Base-by-base conservation (phyloP, 75 land plant species). In the Pinus tabuliformis region DNA sequence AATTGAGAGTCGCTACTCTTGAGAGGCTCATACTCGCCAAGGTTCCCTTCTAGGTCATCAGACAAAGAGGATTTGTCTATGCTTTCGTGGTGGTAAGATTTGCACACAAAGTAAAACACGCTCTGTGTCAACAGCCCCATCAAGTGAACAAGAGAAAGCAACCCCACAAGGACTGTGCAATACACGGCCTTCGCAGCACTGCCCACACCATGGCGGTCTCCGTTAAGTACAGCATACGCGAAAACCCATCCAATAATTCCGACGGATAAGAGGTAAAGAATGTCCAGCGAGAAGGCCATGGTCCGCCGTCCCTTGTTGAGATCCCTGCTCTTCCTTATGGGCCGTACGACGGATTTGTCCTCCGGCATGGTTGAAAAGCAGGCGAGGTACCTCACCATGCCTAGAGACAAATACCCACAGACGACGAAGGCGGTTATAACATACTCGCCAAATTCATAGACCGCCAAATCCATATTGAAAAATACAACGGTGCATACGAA, bases 21-120 rank as follows among this genome's bases (percentile, higher is more conserved):
- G 62, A 93, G 85, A 20, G 97, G 91, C 78, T 79, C 84, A 77
- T 96, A 96, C 54, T 88, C 92, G 16, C 92, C 94, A 22, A 87
- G 58, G 72, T 95, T 93, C 12, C 84, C 92, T 68, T 94, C 92
- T 75, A 95, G 78, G 52, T 91, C 91, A 82, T 91, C 91, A 0
- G 98, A 83, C 57, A 95, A 80, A 26, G 76, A 74, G 21, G 84
- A 66, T 78, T 90, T 82, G 75, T 95, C 95, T 30, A 95, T 84
- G 81, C 80, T 87, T 83, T 95, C 91, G 26, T 86, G 90, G 80
- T 89, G 95, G 57, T 84, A 80, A 1, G 95, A 87, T 65, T 95
- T 92, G 82, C 95, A 92, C 3, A 85, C 86, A 58, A 95, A 95
- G 76, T 95, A 95, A 60, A 95, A 60, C 8, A 95, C 85, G 5